Evolutionary conservation across 2,329 filamentous ascomycete species (phyloP).

Genomic region (Epichloe festucae): DNA sequence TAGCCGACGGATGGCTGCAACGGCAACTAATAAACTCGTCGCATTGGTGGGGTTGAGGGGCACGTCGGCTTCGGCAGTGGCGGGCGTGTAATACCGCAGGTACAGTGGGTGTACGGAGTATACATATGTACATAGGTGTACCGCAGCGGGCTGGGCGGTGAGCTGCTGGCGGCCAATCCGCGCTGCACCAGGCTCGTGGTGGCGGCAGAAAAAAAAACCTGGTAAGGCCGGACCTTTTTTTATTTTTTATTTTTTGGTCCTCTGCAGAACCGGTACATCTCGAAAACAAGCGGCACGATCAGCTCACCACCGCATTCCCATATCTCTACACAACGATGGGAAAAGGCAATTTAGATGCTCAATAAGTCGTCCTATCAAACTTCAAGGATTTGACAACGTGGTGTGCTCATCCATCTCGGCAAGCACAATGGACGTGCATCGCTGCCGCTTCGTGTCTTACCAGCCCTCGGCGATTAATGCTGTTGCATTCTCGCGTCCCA

Average conservation of each 20-base stretch:
- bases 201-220: constrained; percentile 17
- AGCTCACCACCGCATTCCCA: constrained; percentile 2
- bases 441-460: constrained; percentile 89
- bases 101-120: no score
- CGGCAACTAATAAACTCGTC: not conserved
- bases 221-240: constrained; percentile 16
- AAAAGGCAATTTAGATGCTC: not conserved
- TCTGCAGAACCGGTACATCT: not conserved
- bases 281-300: not conserved
- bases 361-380: not conserved
- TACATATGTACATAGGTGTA: no score
- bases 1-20: not conserved
- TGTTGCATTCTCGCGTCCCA: constrained; percentile 79
- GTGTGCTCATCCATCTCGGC: not conserved
- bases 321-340: not conserved
- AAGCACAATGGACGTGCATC: constrained; percentile 76
- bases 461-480: constrained; percentile 87
- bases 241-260: constrained; percentile 8
- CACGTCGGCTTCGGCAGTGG: no score
- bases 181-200: constrained; percentile 2
- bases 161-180: not conserved
- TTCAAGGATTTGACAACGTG: not conserved
- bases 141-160: not conserved
- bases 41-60: constrained; percentile 18
- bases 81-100: no score